A percentile compares a stretch with the other conserved stretches of the same genome.
Conservation (phyloP, 208 protist species). For the Acanthamoeba triangularis region DNA sequence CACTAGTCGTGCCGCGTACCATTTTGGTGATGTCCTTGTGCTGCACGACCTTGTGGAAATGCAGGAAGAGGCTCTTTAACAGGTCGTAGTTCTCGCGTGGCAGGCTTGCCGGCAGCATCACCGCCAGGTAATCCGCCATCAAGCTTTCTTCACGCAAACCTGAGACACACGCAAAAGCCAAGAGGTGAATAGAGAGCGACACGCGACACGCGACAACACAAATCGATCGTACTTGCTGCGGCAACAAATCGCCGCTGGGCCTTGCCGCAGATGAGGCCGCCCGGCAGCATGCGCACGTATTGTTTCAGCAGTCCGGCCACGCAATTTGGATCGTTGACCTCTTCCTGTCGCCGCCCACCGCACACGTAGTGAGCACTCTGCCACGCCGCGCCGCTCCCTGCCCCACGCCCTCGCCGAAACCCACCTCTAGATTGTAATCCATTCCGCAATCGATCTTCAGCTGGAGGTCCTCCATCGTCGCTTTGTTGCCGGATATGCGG, state of each 20-base stretch:
- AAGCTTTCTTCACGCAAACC: conserved; percentile 18
- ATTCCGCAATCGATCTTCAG: conserved; percentile 57
- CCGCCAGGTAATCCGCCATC: conserved; percentile 51
- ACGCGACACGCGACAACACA: not conserved
- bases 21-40: conserved; percentile 70
- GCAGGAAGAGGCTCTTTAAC: conserved; percentile 37
- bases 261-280: conserved; percentile 52
- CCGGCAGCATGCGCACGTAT: conserved; percentile 53
- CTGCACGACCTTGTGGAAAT: conserved; percentile 49
- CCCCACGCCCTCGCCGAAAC: not conserved
- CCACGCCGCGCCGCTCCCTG: not conserved
- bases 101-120: conserved; percentile 63
- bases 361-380: not conserved
- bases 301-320: conserved; percentile 74
- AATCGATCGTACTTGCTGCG: conserved; percentile 21
- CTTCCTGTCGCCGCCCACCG: not conserved
- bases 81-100: conserved; percentile 61
- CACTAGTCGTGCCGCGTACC: not conserved
- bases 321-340: conserved; percentile 68
- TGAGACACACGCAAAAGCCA: not conserved
- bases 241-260: conserved; percentile 36
- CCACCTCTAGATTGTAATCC: conserved; percentile 31
- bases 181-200: not conserved
- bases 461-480: conserved; percentile 59
- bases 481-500: conserved; percentile 68